Conservation (phyloP, 2,329 filamentous ascomycete genomes). For the Penicillium olsonii region DNA sequence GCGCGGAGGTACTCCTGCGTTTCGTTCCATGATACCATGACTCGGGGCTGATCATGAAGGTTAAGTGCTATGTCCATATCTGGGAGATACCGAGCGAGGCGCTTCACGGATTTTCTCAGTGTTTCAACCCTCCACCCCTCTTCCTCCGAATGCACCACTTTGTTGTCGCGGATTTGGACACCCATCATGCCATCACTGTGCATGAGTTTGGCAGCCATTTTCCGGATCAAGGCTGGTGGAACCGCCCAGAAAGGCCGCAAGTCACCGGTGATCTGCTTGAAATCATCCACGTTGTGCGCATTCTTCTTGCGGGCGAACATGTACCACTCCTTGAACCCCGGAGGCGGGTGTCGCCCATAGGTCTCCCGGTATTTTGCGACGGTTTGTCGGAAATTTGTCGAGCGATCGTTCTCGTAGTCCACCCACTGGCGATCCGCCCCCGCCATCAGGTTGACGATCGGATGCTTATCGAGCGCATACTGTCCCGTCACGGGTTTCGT, state of each 20-base stretch:
- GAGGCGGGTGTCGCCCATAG: constrained; percentile 44
- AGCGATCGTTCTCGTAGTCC: constrained; percentile 33
- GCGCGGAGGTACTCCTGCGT: constrained; percentile 54
- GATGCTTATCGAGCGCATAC: constrained; percentile 26
- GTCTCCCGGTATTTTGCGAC: constrained; percentile 40
- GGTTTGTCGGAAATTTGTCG: constrained; percentile 40
- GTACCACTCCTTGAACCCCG: constrained; percentile 44
- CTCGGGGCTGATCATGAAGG: constrained; percentile 62
- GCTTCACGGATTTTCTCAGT: constrained; percentile 48
- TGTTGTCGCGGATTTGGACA: constrained; percentile 36
- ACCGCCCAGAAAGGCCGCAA: constrained; percentile 42
- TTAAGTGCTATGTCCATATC: constrained; percentile 70
- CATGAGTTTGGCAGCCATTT: constrained; percentile 36
- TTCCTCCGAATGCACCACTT: constrained; percentile 36
- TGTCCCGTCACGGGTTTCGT: constrained; percentile 7
- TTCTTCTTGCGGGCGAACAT: constrained; percentile 39
- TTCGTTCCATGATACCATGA: constrained; percentile 62
- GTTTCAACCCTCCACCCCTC: constrained; percentile 46
- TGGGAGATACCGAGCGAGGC: constrained; percentile 57
- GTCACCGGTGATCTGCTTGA: constrained; percentile 41
- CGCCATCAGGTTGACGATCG: constrained; percentile 36
- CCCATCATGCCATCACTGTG: constrained; percentile 31
- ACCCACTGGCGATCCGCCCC: constrained; percentile 37
- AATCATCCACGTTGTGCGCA: constrained; percentile 42
- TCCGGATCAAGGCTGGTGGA: constrained; percentile 33